These are phyloP conservation scores for Epichloe scottii DNA, from an alignment of 2,329 filamentous ascomycete genomes.

Conservation along the genomic window DNA sequence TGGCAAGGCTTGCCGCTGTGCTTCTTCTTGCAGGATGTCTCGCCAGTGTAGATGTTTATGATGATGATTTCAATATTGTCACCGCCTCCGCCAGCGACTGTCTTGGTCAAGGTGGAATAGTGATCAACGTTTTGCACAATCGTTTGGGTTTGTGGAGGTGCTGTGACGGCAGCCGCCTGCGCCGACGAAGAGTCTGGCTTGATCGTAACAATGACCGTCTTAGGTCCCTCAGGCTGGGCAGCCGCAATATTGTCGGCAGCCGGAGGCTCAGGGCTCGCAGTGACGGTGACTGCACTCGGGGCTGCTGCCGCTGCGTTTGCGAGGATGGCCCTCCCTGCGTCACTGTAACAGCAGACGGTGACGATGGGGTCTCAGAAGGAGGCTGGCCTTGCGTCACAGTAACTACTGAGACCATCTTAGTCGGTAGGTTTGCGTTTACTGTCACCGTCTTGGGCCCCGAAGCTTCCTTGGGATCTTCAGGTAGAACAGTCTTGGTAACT, in stretches of 20 bases:
- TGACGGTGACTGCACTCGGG: background rate
- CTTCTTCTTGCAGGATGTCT: conserved; percentile 16
- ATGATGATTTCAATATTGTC: conserved; percentile 20
- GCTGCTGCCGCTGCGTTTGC: background rate
- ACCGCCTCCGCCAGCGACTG: conserved; percentile 10
- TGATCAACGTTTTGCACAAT: conserved; percentile 7
- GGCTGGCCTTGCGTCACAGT: conserved; percentile 6
- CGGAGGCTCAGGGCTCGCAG: background rate
- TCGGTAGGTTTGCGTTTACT: conserved; percentile 9
- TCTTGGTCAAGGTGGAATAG: conserved; percentile 14
- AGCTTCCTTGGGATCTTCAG: conserved; percentile 2
- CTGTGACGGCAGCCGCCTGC: conserved; percentile 13
- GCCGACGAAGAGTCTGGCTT: conserved; percentile 7
- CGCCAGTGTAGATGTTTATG: conserved; percentile 19
- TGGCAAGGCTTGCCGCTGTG: conserved; percentile 16
- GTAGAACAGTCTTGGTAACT: conserved; percentile 14
- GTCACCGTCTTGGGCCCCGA: conserved; percentile 11
- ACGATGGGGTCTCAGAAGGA: background rate
- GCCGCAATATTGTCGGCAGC: background rate
- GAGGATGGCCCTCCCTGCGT: background rate
- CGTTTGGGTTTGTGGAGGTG: conserved; percentile 9
- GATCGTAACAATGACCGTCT: conserved; percentile 9
- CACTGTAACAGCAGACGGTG: conserved; percentile 3
- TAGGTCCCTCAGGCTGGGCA: conserved; percentile 2
- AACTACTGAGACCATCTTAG: conserved; percentile 11